A percentile compares a stretch with the other conserved stretches of the same genome.
Conservation (phyloP, 495 filamentous ascomycete species). For the Opeltia flavorubescens region DNA sequence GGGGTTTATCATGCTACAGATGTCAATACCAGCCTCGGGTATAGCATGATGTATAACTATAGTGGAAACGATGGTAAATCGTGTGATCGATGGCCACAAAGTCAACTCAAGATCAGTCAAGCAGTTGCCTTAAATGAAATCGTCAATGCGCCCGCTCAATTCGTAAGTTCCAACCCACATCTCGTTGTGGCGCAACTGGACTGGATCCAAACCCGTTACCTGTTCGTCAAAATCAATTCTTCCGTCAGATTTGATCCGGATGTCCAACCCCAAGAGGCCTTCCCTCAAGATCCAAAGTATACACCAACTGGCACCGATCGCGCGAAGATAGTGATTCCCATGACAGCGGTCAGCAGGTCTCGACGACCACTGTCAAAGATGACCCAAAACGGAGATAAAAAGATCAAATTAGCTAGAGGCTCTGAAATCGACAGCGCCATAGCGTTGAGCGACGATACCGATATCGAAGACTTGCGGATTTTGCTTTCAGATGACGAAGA, state of each 20-base stretch:
- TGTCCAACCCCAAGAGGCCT: constrained; percentile 21
- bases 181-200: constrained; percentile 64
- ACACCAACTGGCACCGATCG: constrained; percentile 25
- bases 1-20: constrained; percentile 67
- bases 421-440: constrained; percentile 17
- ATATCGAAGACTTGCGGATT: constrained; percentile 36
- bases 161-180: constrained; percentile 37
- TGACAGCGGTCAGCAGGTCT: constrained; percentile 32
- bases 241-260: constrained; percentile 10
- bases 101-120: constrained; percentile 36
- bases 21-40: constrained; percentile 41
- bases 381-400: constrained; percentile 15
- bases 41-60: constrained; percentile 21
- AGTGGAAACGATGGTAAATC: neutral
- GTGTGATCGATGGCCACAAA: constrained; percentile 44
- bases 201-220: constrained; percentile 86
- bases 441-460: constrained; percentile 33
- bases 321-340: constrained; percentile 31
- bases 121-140: constrained; percentile 81
- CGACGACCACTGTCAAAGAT: constrained; percentile 13
- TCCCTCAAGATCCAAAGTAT: constrained; percentile 40
- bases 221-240: constrained; percentile 48
- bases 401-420: constrained; percentile 14
- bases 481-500: constrained; percentile 25
- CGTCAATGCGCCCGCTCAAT: constrained; percentile 57